Conservation (phyloP, 331 rosid genomes). For the Dryas integrifolia region DNA sequence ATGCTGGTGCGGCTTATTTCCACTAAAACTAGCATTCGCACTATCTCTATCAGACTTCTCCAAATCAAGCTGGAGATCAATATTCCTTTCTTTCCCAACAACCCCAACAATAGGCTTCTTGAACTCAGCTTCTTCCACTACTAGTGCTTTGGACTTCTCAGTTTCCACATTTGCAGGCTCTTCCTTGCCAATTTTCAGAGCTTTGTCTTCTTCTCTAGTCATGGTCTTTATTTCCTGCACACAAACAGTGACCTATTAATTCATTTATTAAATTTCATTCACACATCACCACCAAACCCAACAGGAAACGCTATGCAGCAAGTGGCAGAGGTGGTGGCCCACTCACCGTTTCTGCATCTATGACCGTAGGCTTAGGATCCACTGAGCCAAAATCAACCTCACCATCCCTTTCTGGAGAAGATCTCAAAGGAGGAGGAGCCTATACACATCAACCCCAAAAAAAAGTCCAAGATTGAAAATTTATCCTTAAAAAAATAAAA, state of each 20-base stretch:
- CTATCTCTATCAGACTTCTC: constrained; percentile 63
- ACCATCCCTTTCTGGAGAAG: constrained; percentile 81
- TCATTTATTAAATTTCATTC: constrained; percentile 7
- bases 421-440: constrained; percentile 78
- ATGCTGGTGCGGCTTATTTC: constrained; percentile 54
- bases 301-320: constrained; percentile 5
- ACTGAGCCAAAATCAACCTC: constrained; percentile 53
- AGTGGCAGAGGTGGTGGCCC: constrained; percentile 33
- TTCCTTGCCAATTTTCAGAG: constrained; percentile 41
- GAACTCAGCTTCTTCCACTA: constrained; percentile 49
- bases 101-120: constrained; percentile 30
- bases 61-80: constrained; percentile 65
- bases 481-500: neutral
- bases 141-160: constrained; percentile 38
- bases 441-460: constrained; percentile 18
- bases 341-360: constrained; percentile 67
- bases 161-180: constrained; percentile 47
- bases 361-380: constrained; percentile 48
- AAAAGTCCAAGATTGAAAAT: neutral
- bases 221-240: constrained; percentile 62
- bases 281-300: constrained; percentile 12
- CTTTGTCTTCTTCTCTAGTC: constrained; percentile 57
- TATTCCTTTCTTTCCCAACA: constrained; percentile 50
- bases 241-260: constrained; percentile 13
- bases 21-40: constrained; percentile 32